phyloP scores from a whole-genome alignment of 2,329 filamentous ascomycete genomes.

The Escovopsis weberi region DNA sequence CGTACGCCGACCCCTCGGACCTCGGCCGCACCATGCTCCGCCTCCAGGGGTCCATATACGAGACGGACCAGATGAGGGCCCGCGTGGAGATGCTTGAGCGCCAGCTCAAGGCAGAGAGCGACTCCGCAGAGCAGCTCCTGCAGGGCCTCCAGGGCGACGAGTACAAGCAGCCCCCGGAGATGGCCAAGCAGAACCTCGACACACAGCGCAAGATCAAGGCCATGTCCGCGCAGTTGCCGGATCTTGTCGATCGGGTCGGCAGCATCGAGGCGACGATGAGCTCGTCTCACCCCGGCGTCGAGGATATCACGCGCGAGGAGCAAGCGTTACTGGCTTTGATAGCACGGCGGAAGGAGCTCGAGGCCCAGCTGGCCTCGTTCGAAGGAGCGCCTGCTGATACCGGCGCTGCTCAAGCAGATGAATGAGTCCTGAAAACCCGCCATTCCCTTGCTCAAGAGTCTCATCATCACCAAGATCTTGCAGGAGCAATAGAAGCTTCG shows the following conservation, averaged over 20 bases:
- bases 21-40: slow-evolving; percentile 39
- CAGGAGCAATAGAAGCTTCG: no score
- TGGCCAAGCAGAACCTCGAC: slow-evolving; percentile 59
- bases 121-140: slow-evolving; percentile 24
- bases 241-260: slow-evolving; percentile 38
- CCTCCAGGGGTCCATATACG: slow-evolving; percentile 38
- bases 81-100: slow-evolving; percentile 41
- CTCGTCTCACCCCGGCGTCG: slow-evolving; percentile 33
- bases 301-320: slow-evolving; percentile 44
- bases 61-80: slow-evolving; percentile 39
- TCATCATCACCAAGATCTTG: no score
- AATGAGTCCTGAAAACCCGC: slow-evolving; percentile 23
- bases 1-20: slow-evolving; percentile 30
- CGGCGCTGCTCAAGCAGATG: slow-evolving; percentile 51
- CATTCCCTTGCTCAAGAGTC: no score
- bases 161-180: slow-evolving; percentile 40
- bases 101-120: slow-evolving; percentile 38
- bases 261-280: slow-evolving; percentile 21
- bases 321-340: slow-evolving; percentile 42
- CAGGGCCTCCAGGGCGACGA: slow-evolving; percentile 26
- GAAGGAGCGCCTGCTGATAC: slow-evolving; percentile 58
- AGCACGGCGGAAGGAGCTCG: slow-evolving; percentile 42
- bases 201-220: slow-evolving; percentile 56
- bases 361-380: slow-evolving; percentile 49
- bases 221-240: slow-evolving; percentile 50